Percentiles rank a stretch among this genome's conserved stretches.
Conservation (phyloP, 2,329 filamentous ascomycete genomes). For the Talaromyces sp. region DNA sequence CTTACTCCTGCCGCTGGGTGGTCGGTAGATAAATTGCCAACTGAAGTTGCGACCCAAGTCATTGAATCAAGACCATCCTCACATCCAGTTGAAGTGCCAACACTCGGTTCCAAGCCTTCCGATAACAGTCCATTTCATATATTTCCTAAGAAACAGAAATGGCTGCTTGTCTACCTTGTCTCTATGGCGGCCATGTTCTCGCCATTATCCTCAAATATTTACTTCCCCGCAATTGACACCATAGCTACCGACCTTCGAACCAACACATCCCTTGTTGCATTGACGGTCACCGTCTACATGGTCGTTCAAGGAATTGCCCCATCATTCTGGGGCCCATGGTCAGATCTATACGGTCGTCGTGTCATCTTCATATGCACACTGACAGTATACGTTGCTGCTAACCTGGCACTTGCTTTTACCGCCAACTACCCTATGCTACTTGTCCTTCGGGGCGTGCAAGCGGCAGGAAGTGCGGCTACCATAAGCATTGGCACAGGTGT, state of each 20-base stretch:
- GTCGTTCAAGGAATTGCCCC: slow-evolving; percentile 25
- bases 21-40: background rate
- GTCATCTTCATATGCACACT: slow-evolving; percentile 24
- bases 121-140: background rate
- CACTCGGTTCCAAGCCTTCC: background rate
- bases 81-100: background rate
- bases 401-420: slow-evolving; percentile 27
- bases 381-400: slow-evolving; percentile 24
- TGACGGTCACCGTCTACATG: slow-evolving; percentile 27
- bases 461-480: slow-evolving; percentile 21
- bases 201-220: slow-evolving; percentile 38
- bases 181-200: slow-evolving; percentile 39
- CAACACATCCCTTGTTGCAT: slow-evolving; percentile 19
- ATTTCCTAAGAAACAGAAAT: slow-evolving; percentile 22
- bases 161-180: slow-evolving; percentile 35
- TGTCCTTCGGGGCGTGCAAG: slow-evolving; percentile 26
- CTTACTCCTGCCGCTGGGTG: background rate
- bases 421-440: slow-evolving; percentile 23
- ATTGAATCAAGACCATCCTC: background rate
- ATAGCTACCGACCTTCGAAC: slow-evolving; percentile 17
- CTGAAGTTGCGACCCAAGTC: background rate
- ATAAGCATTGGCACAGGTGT: slow-evolving; percentile 25
- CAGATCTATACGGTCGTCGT: slow-evolving; percentile 26
- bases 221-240: slow-evolving; percentile 22
- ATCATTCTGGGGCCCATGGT: slow-evolving; percentile 24